Evolutionary conservation across 1,139 yeast genomes (phyloP), one percentile per base, ranked within the genome.

Genomic region (Taiozyma sp.): DNA sequence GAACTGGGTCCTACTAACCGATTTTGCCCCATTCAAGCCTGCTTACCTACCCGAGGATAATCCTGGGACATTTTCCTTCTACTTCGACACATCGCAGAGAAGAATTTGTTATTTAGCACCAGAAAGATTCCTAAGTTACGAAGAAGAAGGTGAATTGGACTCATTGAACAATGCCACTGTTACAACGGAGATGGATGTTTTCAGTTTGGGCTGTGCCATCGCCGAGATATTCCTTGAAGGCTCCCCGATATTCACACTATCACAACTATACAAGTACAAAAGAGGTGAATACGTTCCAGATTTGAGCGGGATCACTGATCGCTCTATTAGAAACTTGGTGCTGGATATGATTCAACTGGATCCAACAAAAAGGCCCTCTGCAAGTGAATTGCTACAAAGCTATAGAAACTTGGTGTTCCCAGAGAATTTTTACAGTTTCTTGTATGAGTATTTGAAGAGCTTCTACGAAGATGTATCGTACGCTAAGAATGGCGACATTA

Each of bases 21-120:
- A 95, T 68, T 92, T 93, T 70, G 87, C 97, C 3, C 76, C 83
- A 3, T 81, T 80, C 65, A 95, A 95, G 66, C 99, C 99, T 0
- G 84, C 83, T 0, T 84, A 76, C 61, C 70, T 95, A 30, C 98
- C 98, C 0, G 97, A 89, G 58, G 96, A 91, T 60, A 93, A 95
- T 63, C 98, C 98, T 0, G 88, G 93, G n/a, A 93, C 87, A 58
- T 93, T 87, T 62, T 83, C 96, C 1, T 93, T 92, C 64, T 95
- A 84, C 66, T 95, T 91, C 65, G 98, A 93, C 69, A 87, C 93
- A 4, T 87, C 96, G 2, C 90, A 82, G 63, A 74, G 98, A 57
- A 75, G 97, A 61, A 80, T 84, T 4, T 93, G 99, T 68, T 93
- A 92, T 66, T 70, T 95, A 48, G 98, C 99, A 0, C 99, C 99